These are phyloP conservation scores for Jatropha multifida DNA, from an alignment of 441 rosid genomes.

Conservation along the genomic window DNA sequence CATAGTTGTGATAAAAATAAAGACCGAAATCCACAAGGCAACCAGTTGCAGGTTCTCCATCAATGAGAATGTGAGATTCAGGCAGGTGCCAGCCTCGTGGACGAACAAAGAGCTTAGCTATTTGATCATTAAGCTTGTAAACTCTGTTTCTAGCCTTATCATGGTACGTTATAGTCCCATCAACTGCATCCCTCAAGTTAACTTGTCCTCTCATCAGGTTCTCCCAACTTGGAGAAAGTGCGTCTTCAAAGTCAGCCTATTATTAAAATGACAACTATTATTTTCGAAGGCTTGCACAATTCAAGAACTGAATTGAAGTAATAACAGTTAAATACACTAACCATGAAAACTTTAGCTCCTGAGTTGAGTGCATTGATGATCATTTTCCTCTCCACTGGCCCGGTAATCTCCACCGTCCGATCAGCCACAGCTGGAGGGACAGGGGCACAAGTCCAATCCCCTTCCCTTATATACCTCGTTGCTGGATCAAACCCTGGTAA, in stretches of 20 bases:
- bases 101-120: slow-evolving; percentile 85
- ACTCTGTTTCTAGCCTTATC: slow-evolving; percentile 78
- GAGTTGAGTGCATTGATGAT: slow-evolving; percentile 93
- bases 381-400: slow-evolving; percentile 93
- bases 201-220: slow-evolving; percentile 86
- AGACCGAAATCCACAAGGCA: slow-evolving; percentile 93
- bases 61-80: slow-evolving; percentile 78
- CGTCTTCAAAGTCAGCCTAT: slow-evolving; percentile 92
- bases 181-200: slow-evolving; percentile 83
- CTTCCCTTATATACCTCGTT: slow-evolving; percentile 63
- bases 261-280: background rate
- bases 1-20: slow-evolving; percentile 77
- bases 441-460: slow-evolving; percentile 65
- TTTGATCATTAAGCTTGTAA: slow-evolving; percentile 76
- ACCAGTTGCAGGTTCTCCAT: slow-evolving; percentile 83
- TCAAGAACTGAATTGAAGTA: too few species aligned
- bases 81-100: slow-evolving; percentile 96
- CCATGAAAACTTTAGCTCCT: slow-evolving; percentile 96
- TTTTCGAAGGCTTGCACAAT: background rate
- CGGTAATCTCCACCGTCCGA: slow-evolving; percentile 85
- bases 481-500: slow-evolving; percentile 80
- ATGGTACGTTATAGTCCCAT: slow-evolving; percentile 70
- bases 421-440: slow-evolving; percentile 79
- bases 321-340: slow-evolving; percentile 15
- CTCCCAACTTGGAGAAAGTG: slow-evolving; percentile 93